Evolutionary conservation across 148 eudicot species (phyloP), one percentile per base, ranked within the genome.

Genomic region (Camellia lanceoleosa): DNA sequence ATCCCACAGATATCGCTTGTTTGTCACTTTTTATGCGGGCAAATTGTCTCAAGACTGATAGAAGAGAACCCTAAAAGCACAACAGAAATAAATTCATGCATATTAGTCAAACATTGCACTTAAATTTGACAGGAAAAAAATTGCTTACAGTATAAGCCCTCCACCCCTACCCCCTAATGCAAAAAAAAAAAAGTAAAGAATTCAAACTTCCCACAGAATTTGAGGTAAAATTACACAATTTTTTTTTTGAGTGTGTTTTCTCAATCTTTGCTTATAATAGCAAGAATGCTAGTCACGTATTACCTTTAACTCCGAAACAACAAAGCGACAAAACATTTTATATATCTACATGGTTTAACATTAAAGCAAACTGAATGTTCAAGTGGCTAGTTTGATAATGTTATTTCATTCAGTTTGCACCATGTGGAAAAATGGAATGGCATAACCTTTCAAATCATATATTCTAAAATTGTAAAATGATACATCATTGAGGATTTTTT

Each of bases 1-100:
- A 92, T 77, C 99, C 99, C 64, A 95, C 97, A 18, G 98, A 93
- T 87, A 93, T 90, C 68, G 95, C 92, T 82, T 92, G 97, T 74
- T 93, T 93, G 87, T 91, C 97, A 82, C 90, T 89, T 82, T 95
- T 95, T 38, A 95, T 73, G 71, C 94, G 94, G 20, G 99, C 83
- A 81, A 93, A 93, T 84, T 95, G 99, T 72, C 93, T 88, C 86
- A 95, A 78, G 59, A 95, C 89, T 16, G 99, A 93, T 55, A 95
- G 87, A 71, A 95, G 99, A 79, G 99, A 90, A 62, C 94, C 97
- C 98, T 95, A 74, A 51, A 84, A 71, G 74, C 61, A 78, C 65
- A 51, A 52, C 61, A 55, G 66, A 60, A 23, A 73, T 7, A n/a
- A 14, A 5, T 44, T 13, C 55, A 58, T 41, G 43, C 12, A 70